A percentile compares a stretch with the other conserved stretches of the same genome.
Conservation (phyloP, 345 rosid genomes). For the Abelmoschus esculentus region DNA sequence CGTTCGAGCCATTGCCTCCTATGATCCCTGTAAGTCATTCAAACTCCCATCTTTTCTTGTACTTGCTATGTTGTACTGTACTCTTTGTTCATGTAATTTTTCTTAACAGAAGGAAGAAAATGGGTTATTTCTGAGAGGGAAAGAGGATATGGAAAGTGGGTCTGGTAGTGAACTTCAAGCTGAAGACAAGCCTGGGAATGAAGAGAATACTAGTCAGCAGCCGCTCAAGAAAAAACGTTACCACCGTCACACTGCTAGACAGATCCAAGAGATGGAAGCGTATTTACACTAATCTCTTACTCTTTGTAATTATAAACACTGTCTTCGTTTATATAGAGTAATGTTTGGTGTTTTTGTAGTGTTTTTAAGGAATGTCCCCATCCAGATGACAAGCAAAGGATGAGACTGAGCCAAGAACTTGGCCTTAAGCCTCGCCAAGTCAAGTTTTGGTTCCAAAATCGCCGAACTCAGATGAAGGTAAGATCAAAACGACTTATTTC, state of each 20-base stretch:
- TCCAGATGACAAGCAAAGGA: constrained; percentile 93
- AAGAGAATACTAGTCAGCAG: constrained; percentile 38
- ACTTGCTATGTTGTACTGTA: not conserved
- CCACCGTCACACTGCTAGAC: constrained; percentile 22
- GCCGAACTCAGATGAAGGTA: constrained; percentile 98
- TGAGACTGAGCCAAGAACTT: constrained; percentile 75
- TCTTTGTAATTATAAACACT: not conserved
- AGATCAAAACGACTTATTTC: not conserved
- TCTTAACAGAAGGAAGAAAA: constrained; percentile 56
- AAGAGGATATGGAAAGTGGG: constrained; percentile 75
- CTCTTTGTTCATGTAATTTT: not conserved
- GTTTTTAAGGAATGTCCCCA: constrained; percentile 90
- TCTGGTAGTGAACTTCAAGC: constrained; percentile 69
- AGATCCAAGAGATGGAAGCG: constrained; percentile 99
- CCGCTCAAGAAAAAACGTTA: constrained; percentile 81
- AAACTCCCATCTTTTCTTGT: too few species aligned
- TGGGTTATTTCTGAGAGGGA: constrained; percentile 37
- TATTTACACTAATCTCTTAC: constrained; percentile 7
- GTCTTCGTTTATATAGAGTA: not conserved
- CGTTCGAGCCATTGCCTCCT: constrained; percentile 59
- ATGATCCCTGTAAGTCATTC: constrained; percentile 49
- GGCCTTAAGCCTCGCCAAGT: constrained; percentile 93
- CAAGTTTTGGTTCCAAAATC: constrained; percentile 99
- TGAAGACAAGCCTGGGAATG: constrained; percentile 67
- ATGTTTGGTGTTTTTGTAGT: constrained; percentile 30